Evolutionary conservation across 257 asterid species (phyloP).

Genomic region (Scutellaria minor): DNA sequence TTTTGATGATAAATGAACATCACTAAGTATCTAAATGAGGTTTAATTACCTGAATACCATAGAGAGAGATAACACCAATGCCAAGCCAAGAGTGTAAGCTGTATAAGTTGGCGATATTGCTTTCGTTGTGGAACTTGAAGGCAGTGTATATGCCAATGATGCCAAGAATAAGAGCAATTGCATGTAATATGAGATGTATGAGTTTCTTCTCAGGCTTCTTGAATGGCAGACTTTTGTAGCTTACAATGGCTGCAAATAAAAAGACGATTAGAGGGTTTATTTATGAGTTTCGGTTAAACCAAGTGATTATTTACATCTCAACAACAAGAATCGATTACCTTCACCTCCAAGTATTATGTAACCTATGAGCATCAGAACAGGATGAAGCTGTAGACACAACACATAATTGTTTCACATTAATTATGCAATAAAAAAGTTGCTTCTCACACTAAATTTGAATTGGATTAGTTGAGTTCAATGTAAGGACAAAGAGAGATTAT

Average conservation of each 20-base stretch:
- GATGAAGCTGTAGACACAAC: slow-evolving; percentile 73
- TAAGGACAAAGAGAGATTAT: too few relatives aligned
- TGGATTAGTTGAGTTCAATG: neutral
- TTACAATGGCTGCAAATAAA: slow-evolving; percentile 78
- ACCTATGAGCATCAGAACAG: slow-evolving; percentile 91
- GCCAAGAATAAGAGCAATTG: slow-evolving; percentile 83
- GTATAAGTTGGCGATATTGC: slow-evolving; percentile 85
- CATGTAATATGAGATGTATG: slow-evolving; percentile 78
- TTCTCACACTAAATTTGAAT: neutral
- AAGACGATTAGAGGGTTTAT: slow-evolving; percentile 2
- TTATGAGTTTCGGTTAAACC: neutral
- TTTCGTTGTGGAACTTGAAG: slow-evolving; percentile 87
- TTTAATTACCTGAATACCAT: slow-evolving; percentile 80
- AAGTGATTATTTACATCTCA: slow-evolving; percentile 8
- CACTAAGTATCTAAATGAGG: neutral
- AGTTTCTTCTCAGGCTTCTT: slow-evolving; percentile 78
- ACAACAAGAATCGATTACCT: slow-evolving; percentile 53
- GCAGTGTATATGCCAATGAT: slow-evolving; percentile 80
- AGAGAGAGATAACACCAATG: slow-evolving; percentile 72
- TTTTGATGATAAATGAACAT: neutral
- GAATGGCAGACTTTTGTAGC: slow-evolving; percentile 81
- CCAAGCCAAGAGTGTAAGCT: slow-evolving; percentile 99
- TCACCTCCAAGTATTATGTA: slow-evolving; percentile 81
- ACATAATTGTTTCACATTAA: neutral
- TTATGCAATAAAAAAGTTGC: too few relatives aligned